Conservation (phyloP, 805 yeast species). For the Ogataea polymorpha region DNA sequence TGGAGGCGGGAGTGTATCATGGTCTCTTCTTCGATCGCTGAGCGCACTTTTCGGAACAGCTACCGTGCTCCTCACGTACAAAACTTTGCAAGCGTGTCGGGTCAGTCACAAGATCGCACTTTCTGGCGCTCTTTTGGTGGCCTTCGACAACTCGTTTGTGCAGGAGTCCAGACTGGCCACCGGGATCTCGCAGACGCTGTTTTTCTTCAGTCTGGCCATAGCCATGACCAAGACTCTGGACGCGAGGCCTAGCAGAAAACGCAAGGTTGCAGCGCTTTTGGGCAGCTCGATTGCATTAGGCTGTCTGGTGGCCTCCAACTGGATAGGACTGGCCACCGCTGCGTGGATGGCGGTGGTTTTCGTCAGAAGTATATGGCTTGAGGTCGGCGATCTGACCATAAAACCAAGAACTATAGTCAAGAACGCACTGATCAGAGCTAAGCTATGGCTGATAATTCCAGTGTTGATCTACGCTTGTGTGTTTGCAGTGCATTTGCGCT, state of each 20-base stretch:
- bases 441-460: constrained; percentile 53
- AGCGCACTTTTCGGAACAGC: constrained; percentile 55
- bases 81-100: constrained; percentile 53
- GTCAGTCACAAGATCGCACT: constrained; percentile 50
- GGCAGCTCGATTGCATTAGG: constrained; percentile 52
- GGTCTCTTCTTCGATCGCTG: constrained; percentile 52
- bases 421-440: constrained; percentile 40
- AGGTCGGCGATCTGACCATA: constrained; percentile 64
- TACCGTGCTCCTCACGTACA: constrained; percentile 50
- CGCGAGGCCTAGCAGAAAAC: constrained; percentile 40
- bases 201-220: constrained; percentile 45
- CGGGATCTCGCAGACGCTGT: constrained; percentile 43
- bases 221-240: constrained; percentile 21
- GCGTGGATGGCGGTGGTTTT: constrained; percentile 53
- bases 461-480: constrained; percentile 50
- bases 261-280: constrained; percentile 53
- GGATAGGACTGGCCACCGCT: constrained; percentile 67
- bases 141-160: constrained; percentile 63
- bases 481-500: constrained; percentile 55
- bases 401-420: constrained; percentile 35
- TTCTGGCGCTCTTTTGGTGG: constrained; percentile 48
- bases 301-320: constrained; percentile 58
- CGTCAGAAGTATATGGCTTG: constrained; percentile 57
- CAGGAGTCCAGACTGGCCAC: constrained; percentile 57
- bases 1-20: constrained; percentile 60